Percentiles rank a stretch among this genome's conserved stretches.
phyloP scores from a whole-genome alignment of 2,329 filamentous ascomycete genomes.

The Sporothrix dimorphospora region DNA sequence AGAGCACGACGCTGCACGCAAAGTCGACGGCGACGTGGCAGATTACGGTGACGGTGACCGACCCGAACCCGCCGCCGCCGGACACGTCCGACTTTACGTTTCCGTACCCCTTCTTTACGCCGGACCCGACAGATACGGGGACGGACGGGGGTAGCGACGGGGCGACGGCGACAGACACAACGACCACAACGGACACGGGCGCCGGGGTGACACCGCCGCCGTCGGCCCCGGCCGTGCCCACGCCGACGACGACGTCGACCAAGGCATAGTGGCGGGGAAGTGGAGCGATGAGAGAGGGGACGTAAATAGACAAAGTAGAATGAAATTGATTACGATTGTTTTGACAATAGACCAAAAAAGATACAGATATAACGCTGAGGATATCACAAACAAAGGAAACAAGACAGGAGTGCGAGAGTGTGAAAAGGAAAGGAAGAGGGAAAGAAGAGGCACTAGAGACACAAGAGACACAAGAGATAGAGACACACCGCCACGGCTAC shows the following conservation, averaged over 20 bases:
- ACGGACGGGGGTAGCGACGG: not conserved
- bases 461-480: not conserved
- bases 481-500: not conserved
- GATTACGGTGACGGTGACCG: constrained; percentile 25
- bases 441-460: not conserved
- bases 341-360: not conserved
- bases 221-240: not conserved
- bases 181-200: not conserved
- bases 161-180: not conserved
- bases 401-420: not conserved
- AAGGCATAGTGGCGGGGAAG: not conserved
- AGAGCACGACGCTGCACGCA: constrained; percentile 27
- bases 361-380: constrained; percentile 3
- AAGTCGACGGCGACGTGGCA: constrained; percentile 26
- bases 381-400: not conserved
- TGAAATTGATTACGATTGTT: not conserved
- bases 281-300: not conserved
- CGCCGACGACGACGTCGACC: not conserved
- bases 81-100: constrained; percentile 25
- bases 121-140: not conserved
- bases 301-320: not conserved
- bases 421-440: not conserved
- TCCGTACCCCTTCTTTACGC: constrained; percentile 26
- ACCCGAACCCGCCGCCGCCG: constrained; percentile 29
- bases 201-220: not conserved